A percentile compares a stretch with the other conserved stretches of the same genome.
These are phyloP conservation scores for Trichoderma sp. DNA, from an alignment of 2,329 filamentous ascomycete genomes.

Conservation along the genomic window DNA sequence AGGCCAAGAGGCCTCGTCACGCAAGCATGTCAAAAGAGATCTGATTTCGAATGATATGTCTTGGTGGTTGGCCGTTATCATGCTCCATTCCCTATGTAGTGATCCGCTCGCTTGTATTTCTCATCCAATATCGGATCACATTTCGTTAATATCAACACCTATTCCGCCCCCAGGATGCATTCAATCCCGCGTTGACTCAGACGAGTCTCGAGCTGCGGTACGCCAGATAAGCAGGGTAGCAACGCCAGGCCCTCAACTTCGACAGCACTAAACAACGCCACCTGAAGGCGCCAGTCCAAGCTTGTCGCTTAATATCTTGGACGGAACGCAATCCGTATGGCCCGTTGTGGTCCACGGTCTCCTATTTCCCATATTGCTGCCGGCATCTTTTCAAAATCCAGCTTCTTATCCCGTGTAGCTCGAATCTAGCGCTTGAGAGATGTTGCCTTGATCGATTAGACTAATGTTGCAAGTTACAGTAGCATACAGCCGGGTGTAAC, in stretches of 20 bases:
- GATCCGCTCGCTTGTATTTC: not conserved
- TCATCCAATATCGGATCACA: too few species aligned
- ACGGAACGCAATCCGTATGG: constrained; percentile 17
- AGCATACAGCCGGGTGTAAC: not conserved
- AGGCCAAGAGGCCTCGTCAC: not conserved
- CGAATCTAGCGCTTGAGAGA: not conserved
- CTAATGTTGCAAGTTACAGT: not conserved
- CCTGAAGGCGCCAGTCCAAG: constrained; percentile 6
- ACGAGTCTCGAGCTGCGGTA: not conserved
- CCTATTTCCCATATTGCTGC: not conserved
- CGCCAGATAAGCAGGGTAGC: constrained; percentile 1
- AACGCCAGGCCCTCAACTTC: constrained; percentile 2
- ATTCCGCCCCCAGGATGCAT: not conserved
- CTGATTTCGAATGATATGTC: not conserved
- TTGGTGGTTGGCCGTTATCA: too few species aligned
- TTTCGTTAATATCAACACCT: not conserved
- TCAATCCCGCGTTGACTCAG: constrained; percentile 8
- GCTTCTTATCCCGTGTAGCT: not conserved
- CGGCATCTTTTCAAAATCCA: not conserved
- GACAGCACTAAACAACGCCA: constrained; percentile 18
- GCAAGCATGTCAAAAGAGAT: not conserved
- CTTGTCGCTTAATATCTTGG: not conserved
- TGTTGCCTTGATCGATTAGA: not conserved
- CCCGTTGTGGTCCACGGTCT: not conserved
- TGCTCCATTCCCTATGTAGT: not conserved